phyloP scores from a whole-genome alignment of 306 rosid species.

The Rubus idaeus region DNA sequence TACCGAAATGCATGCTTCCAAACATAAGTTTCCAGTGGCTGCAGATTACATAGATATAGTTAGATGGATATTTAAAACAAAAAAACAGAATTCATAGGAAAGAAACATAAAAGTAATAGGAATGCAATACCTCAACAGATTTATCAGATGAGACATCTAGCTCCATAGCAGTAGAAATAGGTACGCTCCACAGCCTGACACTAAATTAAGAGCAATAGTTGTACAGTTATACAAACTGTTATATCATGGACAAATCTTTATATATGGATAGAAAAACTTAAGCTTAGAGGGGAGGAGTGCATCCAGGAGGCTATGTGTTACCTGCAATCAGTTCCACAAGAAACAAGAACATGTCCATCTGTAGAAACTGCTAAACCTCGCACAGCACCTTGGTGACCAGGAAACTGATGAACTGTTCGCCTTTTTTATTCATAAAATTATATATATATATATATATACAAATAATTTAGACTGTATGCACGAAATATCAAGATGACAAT shows the following conservation, averaged over 20 bases:
- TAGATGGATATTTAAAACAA: conserved; percentile 2
- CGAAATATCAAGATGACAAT: not conserved
- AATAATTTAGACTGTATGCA: conserved; percentile 11
- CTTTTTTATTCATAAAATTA: conserved; percentile 31
- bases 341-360: conserved; percentile 76
- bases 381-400: conserved; percentile 93
- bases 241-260: not conserved
- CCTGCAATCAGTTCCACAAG: conserved; percentile 95
- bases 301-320: conserved; percentile 38
- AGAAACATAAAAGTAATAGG: not conserved
- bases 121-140: conserved; percentile 49
- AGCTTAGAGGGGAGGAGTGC: not conserved
- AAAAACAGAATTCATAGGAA: not conserved
- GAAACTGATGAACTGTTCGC: conserved; percentile 70
- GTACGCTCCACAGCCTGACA: conserved; percentile 82
- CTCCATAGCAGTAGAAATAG: conserved; percentile 47
- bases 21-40: conserved; percentile 68
- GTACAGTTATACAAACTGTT: not conserved
- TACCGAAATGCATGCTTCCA: conserved; percentile 89
- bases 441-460: not conserved
- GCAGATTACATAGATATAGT: conserved; percentile 31
- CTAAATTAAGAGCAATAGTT: conserved; percentile 36
- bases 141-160: conserved; percentile 36
- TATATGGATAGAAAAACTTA: not conserved
- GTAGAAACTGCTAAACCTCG: conserved; percentile 74